These are phyloP conservation scores for Lachnellula cervina DNA, from an alignment of 2,329 filamentous ascomycete genomes.

Conservation along the genomic window DNA sequence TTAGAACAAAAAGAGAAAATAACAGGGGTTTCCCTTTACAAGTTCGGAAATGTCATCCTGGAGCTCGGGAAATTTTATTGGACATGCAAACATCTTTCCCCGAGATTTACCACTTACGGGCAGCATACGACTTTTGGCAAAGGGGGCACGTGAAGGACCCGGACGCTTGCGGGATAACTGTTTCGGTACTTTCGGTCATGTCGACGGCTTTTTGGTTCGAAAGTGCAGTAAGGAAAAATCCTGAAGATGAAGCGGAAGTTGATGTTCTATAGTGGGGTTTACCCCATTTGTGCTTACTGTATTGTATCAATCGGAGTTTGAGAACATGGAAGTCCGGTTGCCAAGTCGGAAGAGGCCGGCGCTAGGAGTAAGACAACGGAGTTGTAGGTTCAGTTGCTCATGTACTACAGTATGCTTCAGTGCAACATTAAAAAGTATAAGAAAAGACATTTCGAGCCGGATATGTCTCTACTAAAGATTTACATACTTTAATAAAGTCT, in stretches of 20 bases:
- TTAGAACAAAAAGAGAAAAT: no score
- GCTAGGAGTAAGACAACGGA: no score
- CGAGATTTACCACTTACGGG: constrained; percentile 2
- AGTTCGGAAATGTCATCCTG: neutral
- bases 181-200: neutral
- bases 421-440: no score
- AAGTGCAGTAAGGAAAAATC: neutral
- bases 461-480: neutral
- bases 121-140: constrained; percentile 5
- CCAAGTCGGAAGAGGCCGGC: neutral
- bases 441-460: no score
- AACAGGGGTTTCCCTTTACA: neutral
- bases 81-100: neutral
- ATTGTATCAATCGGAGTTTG: no score
- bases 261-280: neutral
- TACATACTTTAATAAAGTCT: neutral
- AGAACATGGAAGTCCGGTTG: neutral
- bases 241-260: no score
- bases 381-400: no score
- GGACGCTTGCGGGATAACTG: neutral
- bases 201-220: neutral
- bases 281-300: neutral
- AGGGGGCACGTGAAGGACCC: constrained; percentile 1
- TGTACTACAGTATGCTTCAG: no score
- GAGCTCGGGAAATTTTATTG: neutral